Base-by-base conservation (phyloP, 345 rosid species). In the Eutrema japonicum region DNA sequence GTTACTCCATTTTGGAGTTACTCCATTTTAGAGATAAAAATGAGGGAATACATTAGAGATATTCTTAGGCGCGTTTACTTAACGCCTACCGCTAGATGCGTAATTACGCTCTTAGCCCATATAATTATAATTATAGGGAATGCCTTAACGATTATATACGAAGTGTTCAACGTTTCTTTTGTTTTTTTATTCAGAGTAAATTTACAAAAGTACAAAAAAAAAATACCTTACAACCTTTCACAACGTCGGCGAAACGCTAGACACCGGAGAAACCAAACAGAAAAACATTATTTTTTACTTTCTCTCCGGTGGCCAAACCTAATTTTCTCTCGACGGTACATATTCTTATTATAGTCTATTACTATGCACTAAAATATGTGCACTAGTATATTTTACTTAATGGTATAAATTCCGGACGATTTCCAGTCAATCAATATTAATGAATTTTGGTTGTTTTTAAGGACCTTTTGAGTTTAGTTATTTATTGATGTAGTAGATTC, bases 41-140 rank as follows among this genome's bases (percentile, higher is more conserved):
- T n/a, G n/a, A n/a, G n/a, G n/a, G n/a, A n/a, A n/a, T n/a, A n/a
- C n/a, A n/a, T n/a, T n/a, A n/a, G n/a, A n/a, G n/a, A n/a, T n/a
- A n/a, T n/a, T n/a, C 30, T 63, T 52, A 11, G 7, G 71, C 54
- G 75, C 66, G 71, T 76, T 53, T 70, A 54, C 52, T 22, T 12
- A 18, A 70, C 66, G 55, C 56, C 41, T 55, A 11, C 9, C 13
- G 38, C 11, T 48, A 62, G 45, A 29, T 76, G 2, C 9, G 36
- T 37, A 46, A 42, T 67, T 67, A 59, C 47, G 5, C 6, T 22
- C 11, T 38, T 13, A n/a, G 7, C 57, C 41, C 2, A 22, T 37
- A 3, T 57, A 16, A 26, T 38, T 50, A 16, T n/a, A 40, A 14
- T 56, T 36, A 37, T 22, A 22, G 26, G 26, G 26, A 22, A 22